Base-by-base conservation (phyloP, 2,329 filamentous ascomycete genomes). In the Exophiala alcalophila region DNA sequence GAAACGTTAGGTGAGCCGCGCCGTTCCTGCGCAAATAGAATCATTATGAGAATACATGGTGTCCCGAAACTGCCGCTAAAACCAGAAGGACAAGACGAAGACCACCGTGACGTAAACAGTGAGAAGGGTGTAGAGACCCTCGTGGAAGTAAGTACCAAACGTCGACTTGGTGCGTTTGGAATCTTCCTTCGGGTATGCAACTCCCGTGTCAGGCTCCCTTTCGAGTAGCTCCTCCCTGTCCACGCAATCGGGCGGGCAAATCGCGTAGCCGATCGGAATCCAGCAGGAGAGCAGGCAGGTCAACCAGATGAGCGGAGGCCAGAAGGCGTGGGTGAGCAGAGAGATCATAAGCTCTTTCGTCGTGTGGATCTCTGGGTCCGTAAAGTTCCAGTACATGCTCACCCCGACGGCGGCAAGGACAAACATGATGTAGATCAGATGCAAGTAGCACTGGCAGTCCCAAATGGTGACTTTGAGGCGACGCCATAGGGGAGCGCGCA, bases 301-400 rank as follows among this genome's bases (percentile, higher is more conserved):
- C 32, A 76, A 44, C 60, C 74, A 77, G 2, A 73, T 71, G 32
- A 77, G 52, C 2, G 76, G 76, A 6, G 75, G 75, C 76, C 76
- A 80, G 58, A 71, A 72, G n/a, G 72, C 74, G 54, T 78, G 74
- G 1, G 74, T 77, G 20, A 80, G 52, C 1, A 80, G 63, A 53
- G 66, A 68, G 32, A 71, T 54, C 10, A 75, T 61, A n/a, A 67
- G 57, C 8, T 65, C 59, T 40, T 59, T 59, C 6, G 58, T 23
- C 3, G 36, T 47, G 27, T 33, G 56, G 5, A 58, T 56, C 11
- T 61, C 11, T 16, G 52, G 18, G 64, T 58, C n/a, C 59, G 54
- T 29, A 59, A 58, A 43, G 69, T 37, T 39, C 16, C 27, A 32
- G 15, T 43, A 45, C 6, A 52, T 35, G n/a, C 36, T 42, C 26